These are phyloP conservation scores for Sporisorium exsertum DNA, from an alignment of 1,284 basidiomycete genomes.

Conservation along the genomic window DNA sequence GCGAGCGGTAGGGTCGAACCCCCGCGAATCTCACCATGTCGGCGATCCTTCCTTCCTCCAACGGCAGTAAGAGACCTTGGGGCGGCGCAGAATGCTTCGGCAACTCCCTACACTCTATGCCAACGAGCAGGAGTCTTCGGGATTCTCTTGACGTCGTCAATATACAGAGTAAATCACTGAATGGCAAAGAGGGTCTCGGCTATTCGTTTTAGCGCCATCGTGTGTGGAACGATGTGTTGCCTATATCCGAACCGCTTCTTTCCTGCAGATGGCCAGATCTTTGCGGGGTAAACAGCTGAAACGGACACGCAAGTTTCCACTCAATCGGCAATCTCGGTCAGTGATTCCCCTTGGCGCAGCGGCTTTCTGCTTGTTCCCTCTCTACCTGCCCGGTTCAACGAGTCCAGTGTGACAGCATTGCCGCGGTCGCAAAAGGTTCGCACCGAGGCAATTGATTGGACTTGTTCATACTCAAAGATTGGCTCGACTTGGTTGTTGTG, in stretches of 20 bases:
- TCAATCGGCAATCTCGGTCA: too few relatives aligned
- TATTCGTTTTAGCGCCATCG: conserved; percentile 1
- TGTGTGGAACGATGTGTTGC: neutral
- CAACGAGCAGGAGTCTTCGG: neutral
- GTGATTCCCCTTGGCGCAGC: too few relatives aligned
- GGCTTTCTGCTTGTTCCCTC: too few relatives aligned
- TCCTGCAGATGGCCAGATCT: neutral
- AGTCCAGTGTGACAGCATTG: too few relatives aligned
- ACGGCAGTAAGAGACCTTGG: neutral
- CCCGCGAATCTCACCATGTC: neutral
- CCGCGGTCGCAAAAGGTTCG: too few relatives aligned
- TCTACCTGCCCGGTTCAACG: too few relatives aligned
- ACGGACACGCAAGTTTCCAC: neutral
- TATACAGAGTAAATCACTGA: neutral
- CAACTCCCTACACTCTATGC: neutral
- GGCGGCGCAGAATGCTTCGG: too few relatives aligned
- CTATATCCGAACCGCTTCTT: too few relatives aligned
- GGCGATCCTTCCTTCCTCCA: neutral
- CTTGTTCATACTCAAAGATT: too few relatives aligned
- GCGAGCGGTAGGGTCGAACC: neutral
- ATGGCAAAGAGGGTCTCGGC: neutral
- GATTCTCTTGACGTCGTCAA: neutral
- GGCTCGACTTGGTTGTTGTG: too few relatives aligned
- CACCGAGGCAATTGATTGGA: too few relatives aligned
- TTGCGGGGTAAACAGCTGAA: neutral